Conservation (phyloP, 257 asterid genomes). For the Cinchona pubescens region DNA sequence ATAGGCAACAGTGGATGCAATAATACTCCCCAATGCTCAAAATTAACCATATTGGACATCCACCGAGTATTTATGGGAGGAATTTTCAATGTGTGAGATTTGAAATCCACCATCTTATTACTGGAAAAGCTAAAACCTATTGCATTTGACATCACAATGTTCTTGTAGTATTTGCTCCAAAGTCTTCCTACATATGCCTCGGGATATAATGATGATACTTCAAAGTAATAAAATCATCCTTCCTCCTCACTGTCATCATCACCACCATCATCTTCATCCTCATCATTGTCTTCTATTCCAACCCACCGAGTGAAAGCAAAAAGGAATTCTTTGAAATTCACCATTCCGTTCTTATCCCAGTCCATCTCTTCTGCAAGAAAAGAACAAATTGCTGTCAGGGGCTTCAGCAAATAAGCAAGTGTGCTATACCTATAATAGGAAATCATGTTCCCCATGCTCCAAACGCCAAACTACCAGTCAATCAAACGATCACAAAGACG, state of each 20-base stretch:
- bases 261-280: slow-evolving; percentile 45
- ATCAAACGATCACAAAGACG: neutral
- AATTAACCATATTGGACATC: no score
- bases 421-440: neutral
- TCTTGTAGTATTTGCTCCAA: neutral
- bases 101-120: neutral
- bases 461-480: neutral
- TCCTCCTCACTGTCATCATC: slow-evolving; percentile 19
- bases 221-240: neutral
- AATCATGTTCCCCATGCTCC: neutral
- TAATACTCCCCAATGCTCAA: neutral
- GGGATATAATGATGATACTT: neutral
- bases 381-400: neutral
- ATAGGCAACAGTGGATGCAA: neutral
- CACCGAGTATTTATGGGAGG: neutral
- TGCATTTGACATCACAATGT: neutral
- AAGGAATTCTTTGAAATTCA: slow-evolving; percentile 83
- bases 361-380: slow-evolving; percentile 88
- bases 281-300: slow-evolving; percentile 71
- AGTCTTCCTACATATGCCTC: neutral
- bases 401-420: neutral
- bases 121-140: neutral
- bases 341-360: slow-evolving; percentile 91
- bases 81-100: neutral
- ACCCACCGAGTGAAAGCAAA: slow-evolving; percentile 92